A percentile compares a stretch with the other conserved stretches of the same genome.
phyloP scores from a whole-genome alignment of 441 rosid species.

The Corymbia calophylla region DNA sequence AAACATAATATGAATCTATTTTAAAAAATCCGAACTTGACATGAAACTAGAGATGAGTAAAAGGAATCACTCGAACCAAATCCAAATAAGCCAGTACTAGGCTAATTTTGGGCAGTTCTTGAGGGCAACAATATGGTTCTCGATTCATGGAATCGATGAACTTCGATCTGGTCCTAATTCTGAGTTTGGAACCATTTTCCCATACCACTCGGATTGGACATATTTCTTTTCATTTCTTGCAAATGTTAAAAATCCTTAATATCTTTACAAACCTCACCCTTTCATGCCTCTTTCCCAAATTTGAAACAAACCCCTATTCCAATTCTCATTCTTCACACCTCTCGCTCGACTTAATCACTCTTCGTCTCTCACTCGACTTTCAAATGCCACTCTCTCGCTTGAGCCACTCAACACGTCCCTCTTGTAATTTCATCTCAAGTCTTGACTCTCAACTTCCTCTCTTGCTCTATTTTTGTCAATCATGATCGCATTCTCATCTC shows the following conservation, averaged over 20 bases:
- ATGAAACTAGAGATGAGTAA: neutral
- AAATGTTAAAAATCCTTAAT: neutral
- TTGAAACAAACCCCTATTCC: neutral
- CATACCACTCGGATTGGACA: too few species aligned
- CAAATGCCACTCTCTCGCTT: neutral
- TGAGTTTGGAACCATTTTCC: too few species aligned
- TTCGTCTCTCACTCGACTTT: neutral
- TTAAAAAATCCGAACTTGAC: neutral
- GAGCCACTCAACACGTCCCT: neutral
- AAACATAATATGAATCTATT: neutral
- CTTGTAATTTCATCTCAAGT: too few species aligned
- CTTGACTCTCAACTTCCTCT: neutral
- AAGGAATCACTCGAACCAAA: accelerated
- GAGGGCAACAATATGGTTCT: too few species aligned
- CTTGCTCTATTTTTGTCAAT: neutral
- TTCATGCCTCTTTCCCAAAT: neutral
- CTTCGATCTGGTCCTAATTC: too few species aligned
- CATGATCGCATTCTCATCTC: neutral
- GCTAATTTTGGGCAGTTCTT: too few species aligned
- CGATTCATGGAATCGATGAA: too few species aligned
- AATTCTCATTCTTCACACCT: neutral
- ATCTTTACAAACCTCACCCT: neutral
- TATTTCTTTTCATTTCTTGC: neutral
- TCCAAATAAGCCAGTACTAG: accelerated
- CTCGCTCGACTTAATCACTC: neutral